Evolutionary conservation across 2,329 filamentous ascomycete species (phyloP), one percentile per base, ranked within the genome.

Genomic region (Fusarium avenaceum): DNA sequence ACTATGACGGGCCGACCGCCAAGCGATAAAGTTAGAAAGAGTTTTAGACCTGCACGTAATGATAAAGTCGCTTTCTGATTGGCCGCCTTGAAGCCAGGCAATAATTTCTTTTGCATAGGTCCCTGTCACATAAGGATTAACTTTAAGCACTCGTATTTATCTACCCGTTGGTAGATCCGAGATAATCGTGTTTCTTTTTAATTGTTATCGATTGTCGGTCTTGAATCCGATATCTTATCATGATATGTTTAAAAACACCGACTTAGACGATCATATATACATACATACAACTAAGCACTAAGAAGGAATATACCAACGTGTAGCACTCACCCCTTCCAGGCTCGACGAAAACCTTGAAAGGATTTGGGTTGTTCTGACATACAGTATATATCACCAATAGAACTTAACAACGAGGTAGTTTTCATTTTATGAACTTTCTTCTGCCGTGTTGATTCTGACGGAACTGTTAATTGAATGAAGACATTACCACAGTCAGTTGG

Each of bases 21-120:
- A 38, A 38, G 35, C 35, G 35, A 38, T 49, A 55, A 65, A 67
- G 51, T 51, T 62, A 46, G 35, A 32, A 50, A 45, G 51, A 52
- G 42, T 69, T 58, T 66, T 61, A 38, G 38, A 48, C 35, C 62
- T 67, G 53, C 62, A 69, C 38, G 67, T 70, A 55, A 63, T 35
- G 48, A 32, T 49, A 59, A 30, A 6, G 14, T 5, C 22, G 19
- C 10, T 15, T 47, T 55, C 20, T 69, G 45, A 69, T 69, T 69
- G 66, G 66, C 33, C 42, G 14, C 11, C 8, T 50, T n/a, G 13
- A n/a, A 38, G 22, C 17, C 28, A 59, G 49, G 55, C 48, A 42
- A 30, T 47, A 28, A 48, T 50, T 45, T 19, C 30, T 32, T 45
- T 49, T 28, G 19, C 42, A 40, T 54, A 66, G 20, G 28, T 48